Conservation (phyloP, 495 filamentous ascomycete species). For the Trichoderma asperelloides region DNA sequence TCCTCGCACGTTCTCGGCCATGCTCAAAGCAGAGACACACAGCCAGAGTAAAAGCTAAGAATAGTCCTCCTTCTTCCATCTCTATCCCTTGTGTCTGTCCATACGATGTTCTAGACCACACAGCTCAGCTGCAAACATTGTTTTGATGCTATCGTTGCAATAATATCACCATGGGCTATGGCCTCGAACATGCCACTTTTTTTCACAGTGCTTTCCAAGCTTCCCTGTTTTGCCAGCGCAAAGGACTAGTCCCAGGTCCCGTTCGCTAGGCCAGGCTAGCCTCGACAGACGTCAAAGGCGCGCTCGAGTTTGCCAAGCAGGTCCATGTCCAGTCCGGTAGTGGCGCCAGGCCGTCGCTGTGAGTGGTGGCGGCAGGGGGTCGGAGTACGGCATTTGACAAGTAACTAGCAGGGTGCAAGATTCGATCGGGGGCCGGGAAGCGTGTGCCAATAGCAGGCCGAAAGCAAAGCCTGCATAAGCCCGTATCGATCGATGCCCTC, state of each 20-base stretch:
- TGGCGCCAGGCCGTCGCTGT: background rate
- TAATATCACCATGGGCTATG: background rate
- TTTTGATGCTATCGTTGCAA: background rate
- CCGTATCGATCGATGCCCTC: background rate
- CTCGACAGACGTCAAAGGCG: background rate
- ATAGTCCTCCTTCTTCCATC: background rate
- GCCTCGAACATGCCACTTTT: background rate
- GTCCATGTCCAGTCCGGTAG: background rate
- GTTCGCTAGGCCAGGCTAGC: background rate
- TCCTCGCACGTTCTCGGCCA: conserved; percentile 3
- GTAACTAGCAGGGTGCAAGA: background rate
- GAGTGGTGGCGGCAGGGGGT: background rate
- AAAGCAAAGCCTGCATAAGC: background rate
- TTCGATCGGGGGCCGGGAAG: background rate
- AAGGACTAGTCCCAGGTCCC: background rate
- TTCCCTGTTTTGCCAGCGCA: background rate
- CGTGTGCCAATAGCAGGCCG: background rate
- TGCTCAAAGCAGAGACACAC: background rate
- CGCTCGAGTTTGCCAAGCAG: background rate
- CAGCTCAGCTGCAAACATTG: background rate
- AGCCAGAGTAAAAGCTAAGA: background rate
- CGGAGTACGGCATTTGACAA: conserved; percentile 1
- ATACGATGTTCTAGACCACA: background rate
- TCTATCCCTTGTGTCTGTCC: background rate
- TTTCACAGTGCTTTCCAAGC: background rate